Percentiles rank a stretch among this genome's conserved stretches.
These are phyloP conservation scores for Tylopilus balloui DNA, from an alignment of 768 basidiomycete species.

Conservation along the genomic window DNA sequence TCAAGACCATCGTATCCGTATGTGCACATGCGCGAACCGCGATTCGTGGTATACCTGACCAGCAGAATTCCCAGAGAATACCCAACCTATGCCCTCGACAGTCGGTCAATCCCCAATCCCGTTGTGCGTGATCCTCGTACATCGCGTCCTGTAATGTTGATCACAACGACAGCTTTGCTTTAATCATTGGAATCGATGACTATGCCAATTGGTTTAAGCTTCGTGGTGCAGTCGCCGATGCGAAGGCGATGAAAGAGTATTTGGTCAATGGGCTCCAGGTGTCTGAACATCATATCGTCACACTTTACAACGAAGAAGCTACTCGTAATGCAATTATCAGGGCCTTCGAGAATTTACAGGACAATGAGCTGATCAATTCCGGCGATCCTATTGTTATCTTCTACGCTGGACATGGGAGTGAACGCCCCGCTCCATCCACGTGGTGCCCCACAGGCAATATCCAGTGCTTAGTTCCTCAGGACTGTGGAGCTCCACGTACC, in stretches of 20 bases:
- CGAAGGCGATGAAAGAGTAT: constrained; percentile 34
- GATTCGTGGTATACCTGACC: neutral
- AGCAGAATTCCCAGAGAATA: neutral
- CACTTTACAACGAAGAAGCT: constrained; percentile 36
- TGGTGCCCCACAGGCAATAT: constrained; percentile 18
- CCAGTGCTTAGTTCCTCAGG: constrained; percentile 32
- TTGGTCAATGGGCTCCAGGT: constrained; percentile 30
- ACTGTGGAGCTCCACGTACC: constrained; percentile 5
- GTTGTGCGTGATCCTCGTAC: neutral
- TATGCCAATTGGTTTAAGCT: constrained; percentile 32
- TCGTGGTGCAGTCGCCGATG: constrained; percentile 28
- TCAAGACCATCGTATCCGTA: neutral
- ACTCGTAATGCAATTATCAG: constrained; percentile 34
- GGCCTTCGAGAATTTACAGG: constrained; percentile 20
- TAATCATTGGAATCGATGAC: constrained; percentile 43
- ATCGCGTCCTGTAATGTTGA: neutral
- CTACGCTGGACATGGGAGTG: constrained; percentile 42
- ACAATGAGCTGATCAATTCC: constrained; percentile 24
- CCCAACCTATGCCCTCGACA: neutral
- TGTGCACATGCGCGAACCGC: neutral
- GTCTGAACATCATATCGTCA: constrained; percentile 31
- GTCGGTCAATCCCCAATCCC: neutral
- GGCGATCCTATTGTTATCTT: constrained; percentile 40
- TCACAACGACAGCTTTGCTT: constrained; percentile 25
- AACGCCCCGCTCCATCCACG: constrained; percentile 29